These are phyloP conservation scores for Entrophospora sp. DNA, from an alignment of 192 early-diverging fungal genomes.

Conservation along the genomic window DNA sequence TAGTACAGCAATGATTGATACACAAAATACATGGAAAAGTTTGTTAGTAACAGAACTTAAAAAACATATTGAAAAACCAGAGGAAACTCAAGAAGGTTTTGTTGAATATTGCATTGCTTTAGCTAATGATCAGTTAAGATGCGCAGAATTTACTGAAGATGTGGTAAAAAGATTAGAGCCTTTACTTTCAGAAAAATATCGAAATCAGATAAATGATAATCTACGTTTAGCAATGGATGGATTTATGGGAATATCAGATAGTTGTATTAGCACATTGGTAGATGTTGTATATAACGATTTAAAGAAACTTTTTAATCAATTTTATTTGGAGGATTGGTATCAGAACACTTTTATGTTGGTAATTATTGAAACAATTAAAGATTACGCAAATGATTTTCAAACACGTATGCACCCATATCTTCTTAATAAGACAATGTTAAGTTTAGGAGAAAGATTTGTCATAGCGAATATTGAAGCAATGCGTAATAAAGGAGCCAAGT, in stretches of 20 bases:
- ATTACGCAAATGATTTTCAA: conserved; percentile 83
- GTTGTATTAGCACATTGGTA: conserved; percentile 60
- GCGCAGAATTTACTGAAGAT: conserved; percentile 80
- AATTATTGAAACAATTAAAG: conserved; percentile 83
- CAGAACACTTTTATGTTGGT: conserved; percentile 74
- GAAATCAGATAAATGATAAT: conserved; percentile 48
- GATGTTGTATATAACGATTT: conserved; percentile 84
- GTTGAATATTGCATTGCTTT: conserved; percentile 93
- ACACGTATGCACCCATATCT: conserved; percentile 79
- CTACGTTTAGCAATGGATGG: conserved; percentile 73
- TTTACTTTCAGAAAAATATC: conserved; percentile 42
- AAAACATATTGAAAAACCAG: conserved; percentile 68
- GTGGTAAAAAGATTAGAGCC: conserved; percentile 50
- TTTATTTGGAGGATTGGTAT: conserved; percentile 86
- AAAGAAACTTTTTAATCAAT: conserved; percentile 55
- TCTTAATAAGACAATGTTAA: conserved; percentile 76
- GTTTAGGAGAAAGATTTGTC: conserved; percentile 76
- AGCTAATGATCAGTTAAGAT: conserved; percentile 90
- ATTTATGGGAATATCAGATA: conserved; percentile 81
- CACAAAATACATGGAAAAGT: conserved; percentile 72
- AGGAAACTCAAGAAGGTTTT: conserved; percentile 67
- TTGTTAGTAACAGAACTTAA: conserved; percentile 67
- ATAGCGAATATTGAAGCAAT: conserved; percentile 82
- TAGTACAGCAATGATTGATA: conserved; percentile 70
- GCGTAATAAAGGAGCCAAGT: conserved; percentile 62